Percentiles rank a stretch among this genome's conserved stretches.
Evolutionary conservation across 495 filamentous ascomycete genomes (phyloP).

Genomic region (Hypoxylon perforatum): DNA sequence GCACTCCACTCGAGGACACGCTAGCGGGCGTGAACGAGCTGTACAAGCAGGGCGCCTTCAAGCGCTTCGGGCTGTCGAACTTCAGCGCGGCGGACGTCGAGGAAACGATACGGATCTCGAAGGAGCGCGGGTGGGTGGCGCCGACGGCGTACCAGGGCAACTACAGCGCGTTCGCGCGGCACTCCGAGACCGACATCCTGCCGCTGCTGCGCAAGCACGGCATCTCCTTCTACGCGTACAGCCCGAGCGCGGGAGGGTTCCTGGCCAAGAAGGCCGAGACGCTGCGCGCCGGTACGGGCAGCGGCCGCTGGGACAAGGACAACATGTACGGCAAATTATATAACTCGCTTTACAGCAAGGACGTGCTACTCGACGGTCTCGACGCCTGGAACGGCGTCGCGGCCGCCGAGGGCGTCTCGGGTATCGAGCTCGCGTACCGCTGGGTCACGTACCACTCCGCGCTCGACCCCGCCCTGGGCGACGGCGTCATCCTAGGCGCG

Average conservation of each 20-base stretch:
- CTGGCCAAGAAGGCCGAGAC: constrained; percentile 37
- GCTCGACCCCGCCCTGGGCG: constrained; percentile 57
- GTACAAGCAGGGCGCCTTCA: constrained; percentile 51
- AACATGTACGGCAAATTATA: constrained; percentile 50
- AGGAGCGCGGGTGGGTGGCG: constrained; percentile 51
- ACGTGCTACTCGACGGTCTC: constrained; percentile 53
- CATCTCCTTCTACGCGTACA: constrained; percentile 56
- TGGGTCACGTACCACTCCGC: constrained; percentile 64
- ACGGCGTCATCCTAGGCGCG: constrained; percentile 65
- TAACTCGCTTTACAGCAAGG: constrained; percentile 56
- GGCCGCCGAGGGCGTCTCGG: constrained; percentile 53
- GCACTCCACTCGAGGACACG: constrained; percentile 55
- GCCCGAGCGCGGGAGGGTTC: constrained; percentile 48
- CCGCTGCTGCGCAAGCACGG: constrained; percentile 55
- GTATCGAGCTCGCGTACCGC: constrained; percentile 65
- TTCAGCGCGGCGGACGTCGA: constrained; percentile 56
- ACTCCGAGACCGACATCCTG: constrained; percentile 54
- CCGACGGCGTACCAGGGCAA: constrained; percentile 62
- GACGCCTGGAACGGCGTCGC: constrained; percentile 61
- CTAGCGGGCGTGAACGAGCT: constrained; percentile 53
- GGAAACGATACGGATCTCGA: constrained; percentile 52
- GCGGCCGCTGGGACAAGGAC: constrained; percentile 52
- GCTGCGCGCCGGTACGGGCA: neutral
- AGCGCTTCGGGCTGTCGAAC: constrained; percentile 59
- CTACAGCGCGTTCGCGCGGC: constrained; percentile 55